Base-by-base conservation (phyloP, 805 yeast genomes). In the Saccharomycopsis sp. region DNA sequence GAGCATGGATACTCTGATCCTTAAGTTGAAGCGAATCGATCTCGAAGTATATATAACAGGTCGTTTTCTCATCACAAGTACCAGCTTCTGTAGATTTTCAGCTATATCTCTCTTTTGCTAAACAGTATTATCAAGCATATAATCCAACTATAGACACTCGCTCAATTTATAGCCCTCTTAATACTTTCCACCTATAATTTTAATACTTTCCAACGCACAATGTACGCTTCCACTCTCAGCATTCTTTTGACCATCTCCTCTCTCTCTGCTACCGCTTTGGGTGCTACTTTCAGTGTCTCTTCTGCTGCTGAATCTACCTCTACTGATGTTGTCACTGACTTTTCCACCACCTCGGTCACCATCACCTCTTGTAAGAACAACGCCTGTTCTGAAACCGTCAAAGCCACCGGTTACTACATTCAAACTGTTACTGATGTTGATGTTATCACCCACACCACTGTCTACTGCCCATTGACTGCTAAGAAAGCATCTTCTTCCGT, bases 401-500 rank as follows among this genome's bases (percentile, higher is more conserved):
- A 57, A 46, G 2, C 61, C 14, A 60, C 62, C 40, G 62, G 61
- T 3, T 60, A 50, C 50, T 60, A 60, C 52, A 18, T 60, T 16
- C 53, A 60, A 34, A 57, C 61, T 24, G 40, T 60, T 34, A 60
- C 62, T 40, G 18, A 24, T 4, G 53, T 34, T 16, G 57, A 53
- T 24, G 55, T 60, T 15, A 57, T 58, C 34, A 60, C 61, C 14
- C 59, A 58, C 48, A 55, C 61, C 40, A 60, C 63, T 7, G 51
- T 55, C 20, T 60, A 46, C 59, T 60, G 63, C 46, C 63, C 63
- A 41, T 55, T 60, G 34, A 55, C 63, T 16, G 62, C 51, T 2
- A 34, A 51, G 16, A 7, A 37, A 16, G 34, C 44, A 18, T 29
- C 48, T 20, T 4, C 48, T 16, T 24, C 37, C 12, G 51, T 12